Base-by-base conservation (phyloP, 2,329 filamentous ascomycete species). In the Claviceps paspali region DNA sequence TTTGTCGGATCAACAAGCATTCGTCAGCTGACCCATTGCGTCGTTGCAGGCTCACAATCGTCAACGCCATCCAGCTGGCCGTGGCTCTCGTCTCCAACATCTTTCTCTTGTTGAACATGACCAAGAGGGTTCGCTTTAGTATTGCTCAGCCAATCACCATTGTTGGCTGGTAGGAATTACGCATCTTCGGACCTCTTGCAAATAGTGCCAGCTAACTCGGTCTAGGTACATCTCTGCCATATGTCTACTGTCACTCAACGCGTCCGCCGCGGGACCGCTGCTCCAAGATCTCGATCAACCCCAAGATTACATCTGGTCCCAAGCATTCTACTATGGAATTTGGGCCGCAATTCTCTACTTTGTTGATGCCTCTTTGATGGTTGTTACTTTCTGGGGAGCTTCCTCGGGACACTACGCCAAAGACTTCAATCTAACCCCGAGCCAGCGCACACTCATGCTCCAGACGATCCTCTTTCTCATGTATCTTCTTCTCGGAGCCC, bases 61-160 rank as follows among this genome's bases (percentile, higher is more conserved):
- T 92, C 47, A 95, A 95, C 50, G 82, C 79, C 3, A 64, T 79
- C 2, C 87, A 88, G 43, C 67, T 95, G 4, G 73, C 62, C 14
- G 72, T 84, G 41, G 87, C 86, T 12, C 62, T 94, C 23, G 55
- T 79, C 1, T 82, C 86, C 6, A 95, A 95, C 48, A 44, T 83
- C 1, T 86, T 85, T 43, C 67, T 95, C 2, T 67, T 95, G 1
- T 71, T 91, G 46, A 94, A 94, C 58, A 94, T 95, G 68, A 82
- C 85, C 0, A 72, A 75, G 39, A 68, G 77, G 5, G 70, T 94
- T 6, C 73, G 83, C 35, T 94, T 93, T 53, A 77, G 79, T 14
- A 65, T 93, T 28, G 84, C 86, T 1, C 71, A 93, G 41, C 86
- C 87, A 1, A 66, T 84, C 17, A 92, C 85, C 1, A 93, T 95